These are phyloP conservation scores for Wickerhamiella sorbophila DNA, from an alignment of 805 yeast genomes.

Conservation along the genomic window DNA sequence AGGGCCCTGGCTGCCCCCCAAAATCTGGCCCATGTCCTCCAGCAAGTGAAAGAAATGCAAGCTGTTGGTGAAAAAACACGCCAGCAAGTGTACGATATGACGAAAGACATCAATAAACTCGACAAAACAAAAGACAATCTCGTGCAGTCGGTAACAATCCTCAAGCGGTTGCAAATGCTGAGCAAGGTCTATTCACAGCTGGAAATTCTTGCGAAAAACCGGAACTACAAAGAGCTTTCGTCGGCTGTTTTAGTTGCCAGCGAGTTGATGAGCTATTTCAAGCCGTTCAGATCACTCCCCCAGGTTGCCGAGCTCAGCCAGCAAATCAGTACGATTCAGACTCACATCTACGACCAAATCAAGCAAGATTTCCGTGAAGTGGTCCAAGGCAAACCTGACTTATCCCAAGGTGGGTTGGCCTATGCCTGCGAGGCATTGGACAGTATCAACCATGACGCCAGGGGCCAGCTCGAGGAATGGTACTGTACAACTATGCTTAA, in stretches of 20 bases:
- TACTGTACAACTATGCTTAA: constrained; percentile 52
- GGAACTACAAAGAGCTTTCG: constrained; percentile 40
- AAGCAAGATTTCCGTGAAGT: constrained; percentile 47
- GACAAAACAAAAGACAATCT: constrained; percentile 77
- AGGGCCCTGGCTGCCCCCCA: constrained; percentile 21
- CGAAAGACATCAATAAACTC: constrained; percentile 59
- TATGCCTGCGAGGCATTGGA: constrained; percentile 68
- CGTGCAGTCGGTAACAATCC: constrained; percentile 69
- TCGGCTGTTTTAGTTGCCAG: constrained; percentile 54
- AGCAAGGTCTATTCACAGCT: constrained; percentile 58
- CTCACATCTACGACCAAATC: constrained; percentile 50
- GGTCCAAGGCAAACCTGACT: constrained; percentile 10
- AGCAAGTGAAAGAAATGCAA: constrained; percentile 10
- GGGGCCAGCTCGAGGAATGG: constrained; percentile 54
- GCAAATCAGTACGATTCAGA: constrained; percentile 44
- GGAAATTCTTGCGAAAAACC: constrained; percentile 31
- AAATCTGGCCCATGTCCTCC: constrained; percentile 23
- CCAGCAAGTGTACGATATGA: constrained; percentile 31
- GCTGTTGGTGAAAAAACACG: constrained; percentile 13
- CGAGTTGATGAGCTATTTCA: constrained; percentile 59
- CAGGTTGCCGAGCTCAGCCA: constrained; percentile 57
- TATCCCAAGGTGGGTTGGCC: constrained; percentile 16
- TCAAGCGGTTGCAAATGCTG: constrained; percentile 78
- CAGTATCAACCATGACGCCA: constrained; percentile 28
- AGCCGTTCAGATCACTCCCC: constrained; percentile 68